These are phyloP conservation scores for Colletotrichum brevisporum DNA, from an alignment of 2,329 filamentous ascomycete species.

Conservation along the genomic window DNA sequence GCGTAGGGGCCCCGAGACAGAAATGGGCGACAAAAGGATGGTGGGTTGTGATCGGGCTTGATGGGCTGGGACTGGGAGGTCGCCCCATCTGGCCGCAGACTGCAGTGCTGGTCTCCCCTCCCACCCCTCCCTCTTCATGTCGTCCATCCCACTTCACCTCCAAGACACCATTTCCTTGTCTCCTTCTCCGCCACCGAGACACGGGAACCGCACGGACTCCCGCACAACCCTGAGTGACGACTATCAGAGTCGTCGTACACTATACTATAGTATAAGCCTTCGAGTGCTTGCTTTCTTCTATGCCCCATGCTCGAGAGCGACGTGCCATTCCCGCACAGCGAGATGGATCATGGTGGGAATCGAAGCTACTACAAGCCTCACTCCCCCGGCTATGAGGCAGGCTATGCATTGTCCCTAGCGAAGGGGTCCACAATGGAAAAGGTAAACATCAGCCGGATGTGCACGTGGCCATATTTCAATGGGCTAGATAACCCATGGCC, in stretches of 20 bases:
- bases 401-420: conserved; percentile 29
- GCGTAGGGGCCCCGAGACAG: conserved; percentile 28
- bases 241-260: conserved; percentile 17
- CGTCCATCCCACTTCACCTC: conserved; percentile 36
- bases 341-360: conserved; percentile 22
- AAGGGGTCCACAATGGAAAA: conserved; percentile 36
- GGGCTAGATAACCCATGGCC: conserved; percentile 37
- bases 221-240: conserved; percentile 42
- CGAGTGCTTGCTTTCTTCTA: conserved; percentile 23
- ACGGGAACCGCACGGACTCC: conserved; percentile 43
- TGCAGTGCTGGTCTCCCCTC: neutral
- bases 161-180: conserved; percentile 36
- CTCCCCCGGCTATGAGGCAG: conserved; percentile 27
- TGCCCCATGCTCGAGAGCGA: neutral
- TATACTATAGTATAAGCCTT: conserved; percentile 24
- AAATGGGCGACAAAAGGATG: conserved; percentile 22
- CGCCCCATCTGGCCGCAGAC: conserved; percentile 38
- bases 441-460: conserved; percentile 39
- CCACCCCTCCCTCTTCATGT: conserved; percentile 30
- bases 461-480: conserved; percentile 41
- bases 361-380: conserved; percentile 37
- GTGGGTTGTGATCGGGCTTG: conserved; percentile 39
- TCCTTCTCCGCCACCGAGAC: conserved; percentile 41
- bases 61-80: conserved; percentile 38
- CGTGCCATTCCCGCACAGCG: neutral